Percentiles rank a stretch among this genome's conserved stretches.
Evolutionary conservation across 2,329 filamentous ascomycete genomes (phyloP).

Genomic region (Penicillium paneum): DNA sequence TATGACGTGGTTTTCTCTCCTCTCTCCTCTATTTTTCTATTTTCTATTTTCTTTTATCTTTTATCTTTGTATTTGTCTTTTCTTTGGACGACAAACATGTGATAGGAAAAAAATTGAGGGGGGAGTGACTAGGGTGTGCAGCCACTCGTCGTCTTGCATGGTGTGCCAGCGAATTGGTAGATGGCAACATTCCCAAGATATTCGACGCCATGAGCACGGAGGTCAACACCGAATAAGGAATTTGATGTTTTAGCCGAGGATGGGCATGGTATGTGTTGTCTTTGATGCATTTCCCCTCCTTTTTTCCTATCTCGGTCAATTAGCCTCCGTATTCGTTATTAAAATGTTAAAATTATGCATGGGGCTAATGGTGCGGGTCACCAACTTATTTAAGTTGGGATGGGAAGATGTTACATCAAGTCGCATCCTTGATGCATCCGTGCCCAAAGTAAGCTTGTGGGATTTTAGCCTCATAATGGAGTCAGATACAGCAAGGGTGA

Average conservation of each 20-base stretch:
- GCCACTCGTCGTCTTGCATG: not conserved
- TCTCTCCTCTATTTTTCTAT: not conserved
- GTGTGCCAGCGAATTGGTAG: not conserved
- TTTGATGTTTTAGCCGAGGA: not conserved
- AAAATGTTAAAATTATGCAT: not conserved
- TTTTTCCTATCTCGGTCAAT: not conserved
- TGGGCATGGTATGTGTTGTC: not conserved
- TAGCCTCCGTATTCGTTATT: not conserved
- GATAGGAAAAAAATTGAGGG: not conserved
- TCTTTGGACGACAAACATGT: not conserved
- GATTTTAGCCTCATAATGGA: not conserved
- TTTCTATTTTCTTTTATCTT: not conserved
- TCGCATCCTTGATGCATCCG: slow-evolving; percentile 1
- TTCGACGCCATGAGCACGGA: not conserved
- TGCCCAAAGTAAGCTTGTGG: not conserved
- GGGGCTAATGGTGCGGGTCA: not conserved
- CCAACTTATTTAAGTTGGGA: not conserved
- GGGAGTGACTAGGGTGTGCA: not conserved
- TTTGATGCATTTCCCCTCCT: not conserved
- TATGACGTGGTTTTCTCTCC: not conserved
- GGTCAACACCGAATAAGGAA: not conserved
- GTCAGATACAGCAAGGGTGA: not conserved
- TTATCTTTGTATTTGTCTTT: not conserved
- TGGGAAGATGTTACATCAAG: slow-evolving; percentile 4
- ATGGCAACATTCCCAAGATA: not conserved